Evolutionary conservation across 257 asterid species (phyloP).

Genomic region (Fraxinus quadrangulata): DNA sequence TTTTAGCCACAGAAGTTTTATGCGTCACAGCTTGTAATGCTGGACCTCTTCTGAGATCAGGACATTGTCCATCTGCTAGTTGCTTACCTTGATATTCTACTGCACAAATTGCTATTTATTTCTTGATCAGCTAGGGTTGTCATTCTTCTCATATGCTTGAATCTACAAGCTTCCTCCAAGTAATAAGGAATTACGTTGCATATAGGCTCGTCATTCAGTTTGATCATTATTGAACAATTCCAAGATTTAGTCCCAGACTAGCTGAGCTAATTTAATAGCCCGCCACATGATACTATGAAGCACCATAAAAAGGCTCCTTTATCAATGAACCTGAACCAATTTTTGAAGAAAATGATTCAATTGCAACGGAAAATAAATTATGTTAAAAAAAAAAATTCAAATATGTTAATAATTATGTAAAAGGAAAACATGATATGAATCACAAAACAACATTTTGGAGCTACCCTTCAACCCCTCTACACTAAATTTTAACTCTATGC

Average conservation of each 20-base stretch:
- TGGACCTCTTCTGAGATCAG: neutral
- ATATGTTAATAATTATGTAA: neutral
- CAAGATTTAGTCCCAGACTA: neutral
- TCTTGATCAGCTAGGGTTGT: neutral
- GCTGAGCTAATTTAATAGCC: neutral
- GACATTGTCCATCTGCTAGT: neutral
- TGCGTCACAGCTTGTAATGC: neutral
- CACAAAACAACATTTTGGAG: neutral
- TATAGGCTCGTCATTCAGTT: neutral
- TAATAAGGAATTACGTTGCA: neutral
- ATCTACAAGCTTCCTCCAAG: neutral
- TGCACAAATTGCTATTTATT: neutral
- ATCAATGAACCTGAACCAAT: neutral
- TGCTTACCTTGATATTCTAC: neutral
- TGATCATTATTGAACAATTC: neutral
- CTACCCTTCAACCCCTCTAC: neutral
- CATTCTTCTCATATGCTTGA: neutral
- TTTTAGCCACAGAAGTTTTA: neutral
- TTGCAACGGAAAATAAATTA: neutral
- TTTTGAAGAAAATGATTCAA: neutral
- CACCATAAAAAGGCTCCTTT: neutral
- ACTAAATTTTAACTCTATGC: neutral
- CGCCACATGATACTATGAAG: neutral
- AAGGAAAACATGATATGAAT: neutral
- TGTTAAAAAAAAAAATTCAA: too few relatives aligned